A percentile compares a stretch with the other conserved stretches of the same genome.
Conservation (phyloP, 2,329 filamentous ascomycete species). For the Setomelanomma holmii region DNA sequence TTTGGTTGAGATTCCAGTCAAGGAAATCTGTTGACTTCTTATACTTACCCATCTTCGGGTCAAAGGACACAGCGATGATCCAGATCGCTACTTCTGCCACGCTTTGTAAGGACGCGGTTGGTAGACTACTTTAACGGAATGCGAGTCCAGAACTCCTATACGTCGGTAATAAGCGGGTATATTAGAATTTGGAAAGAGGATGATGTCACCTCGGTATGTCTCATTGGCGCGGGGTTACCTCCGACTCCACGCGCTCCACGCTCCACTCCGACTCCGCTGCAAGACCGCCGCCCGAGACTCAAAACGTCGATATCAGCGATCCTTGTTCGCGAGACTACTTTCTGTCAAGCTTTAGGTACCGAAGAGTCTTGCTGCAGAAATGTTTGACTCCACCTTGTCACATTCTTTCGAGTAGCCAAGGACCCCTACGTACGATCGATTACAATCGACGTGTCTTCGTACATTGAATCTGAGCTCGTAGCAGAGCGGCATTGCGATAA, state of each 20-base stretch:
- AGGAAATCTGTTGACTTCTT: not conserved
- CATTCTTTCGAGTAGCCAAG: too few relatives aligned
- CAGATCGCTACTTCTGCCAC: not conserved
- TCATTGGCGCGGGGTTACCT: not conserved
- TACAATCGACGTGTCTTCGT: too few relatives aligned
- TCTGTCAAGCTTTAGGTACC: too few relatives aligned
- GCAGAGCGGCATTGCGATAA: too few relatives aligned
- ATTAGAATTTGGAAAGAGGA: not conserved
- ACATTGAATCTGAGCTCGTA: too few relatives aligned
- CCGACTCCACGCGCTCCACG: not conserved
- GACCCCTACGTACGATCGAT: too few relatives aligned
- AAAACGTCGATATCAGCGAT: not conserved
- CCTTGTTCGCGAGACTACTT: not conserved
- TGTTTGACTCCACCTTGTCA: too few relatives aligned
- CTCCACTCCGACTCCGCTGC: not conserved
- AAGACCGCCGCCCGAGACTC: too few relatives aligned
- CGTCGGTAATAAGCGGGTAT: not conserved
- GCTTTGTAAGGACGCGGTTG: not conserved
- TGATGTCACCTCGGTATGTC: not conserved
- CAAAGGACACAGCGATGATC: not conserved
- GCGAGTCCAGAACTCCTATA: not conserved
- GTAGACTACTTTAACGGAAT: not conserved
- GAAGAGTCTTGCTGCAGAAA: too few relatives aligned
- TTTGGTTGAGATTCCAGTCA: too few relatives aligned
- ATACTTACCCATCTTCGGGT: slow-evolving; percentile 4